Evolutionary conservation across 2,329 filamentous ascomycete species (phyloP).

Genomic region (Neopestalotiopsis sp.): DNA sequence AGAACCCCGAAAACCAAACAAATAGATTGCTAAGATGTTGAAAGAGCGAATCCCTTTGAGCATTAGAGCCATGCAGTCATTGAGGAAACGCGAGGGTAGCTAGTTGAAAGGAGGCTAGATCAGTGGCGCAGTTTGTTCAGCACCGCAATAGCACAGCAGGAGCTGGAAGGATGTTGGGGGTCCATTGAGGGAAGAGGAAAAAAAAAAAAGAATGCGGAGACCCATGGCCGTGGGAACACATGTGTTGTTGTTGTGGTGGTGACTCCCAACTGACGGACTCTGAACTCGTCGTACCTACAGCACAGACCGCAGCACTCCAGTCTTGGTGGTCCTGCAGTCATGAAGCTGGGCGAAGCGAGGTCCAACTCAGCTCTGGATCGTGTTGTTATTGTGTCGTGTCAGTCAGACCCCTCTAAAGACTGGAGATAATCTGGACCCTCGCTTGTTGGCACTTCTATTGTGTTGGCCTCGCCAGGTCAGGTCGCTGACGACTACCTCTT

Average conservation of each 20-base stretch:
- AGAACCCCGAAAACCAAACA: background rate
- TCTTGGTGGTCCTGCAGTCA: no score
- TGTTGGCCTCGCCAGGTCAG: background rate
- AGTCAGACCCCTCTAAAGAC: background rate
- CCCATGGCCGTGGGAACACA: conserved; percentile 14
- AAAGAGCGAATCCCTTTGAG: background rate
- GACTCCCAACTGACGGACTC: no score
- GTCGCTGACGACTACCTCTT: background rate
- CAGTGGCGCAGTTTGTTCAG: conserved; percentile 8
- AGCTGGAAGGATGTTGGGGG: conserved; percentile 3
- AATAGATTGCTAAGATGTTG: background rate
- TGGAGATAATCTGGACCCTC: background rate
- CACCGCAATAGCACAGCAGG: background rate
- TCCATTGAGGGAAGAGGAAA: background rate
- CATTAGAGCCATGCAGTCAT: conserved; percentile 3
- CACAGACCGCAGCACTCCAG: no score
- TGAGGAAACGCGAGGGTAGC: background rate
- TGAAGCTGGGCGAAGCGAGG: no score
- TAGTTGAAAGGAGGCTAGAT: conserved; percentile 6
- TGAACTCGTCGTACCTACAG: no score
- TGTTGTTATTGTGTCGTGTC: background rate
- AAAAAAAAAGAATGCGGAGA: conserved; percentile 6
- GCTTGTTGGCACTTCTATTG: background rate
- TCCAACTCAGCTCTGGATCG: no score
- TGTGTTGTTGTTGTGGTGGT: background rate